Evolutionary conservation across 2,329 filamentous ascomycete genomes (phyloP), one percentile per base, ranked within the genome.

Genomic region (Raffaelea deltoideospora): DNA sequence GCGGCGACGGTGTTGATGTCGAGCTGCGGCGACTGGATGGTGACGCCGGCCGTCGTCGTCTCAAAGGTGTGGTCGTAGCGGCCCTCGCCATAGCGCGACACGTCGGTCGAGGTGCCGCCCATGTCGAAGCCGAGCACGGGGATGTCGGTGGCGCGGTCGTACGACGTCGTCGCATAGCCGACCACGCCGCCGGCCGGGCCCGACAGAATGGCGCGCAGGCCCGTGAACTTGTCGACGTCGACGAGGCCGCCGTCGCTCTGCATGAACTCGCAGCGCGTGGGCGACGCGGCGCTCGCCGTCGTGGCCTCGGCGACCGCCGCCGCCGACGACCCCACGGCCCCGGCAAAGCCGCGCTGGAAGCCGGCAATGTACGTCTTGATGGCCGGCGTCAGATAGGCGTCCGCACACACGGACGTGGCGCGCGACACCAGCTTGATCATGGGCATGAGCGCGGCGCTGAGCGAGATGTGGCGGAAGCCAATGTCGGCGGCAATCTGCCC

Each of bases 1-100:
- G 87, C 87, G 6, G 87, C 87, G 1, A 95, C 87, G 0, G 87
- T 95, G 55, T 94, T 94, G 59, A 94, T 94, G 50, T 94, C 86
- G 0, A 94, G 68, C 50, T 94, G 86, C 0, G 87, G 87, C 1
- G 82, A 87, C 49, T 94, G 86, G 21, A 94, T 90, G 1, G 86
- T 88, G 1, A 94, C 83, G n/a, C 87, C 87, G 0, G 87, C 87
- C 1, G 42, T 45, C 13, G 84, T 93, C 0, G 86, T 93, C 57
- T 93, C 87, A 47, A 94, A 94, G 1, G 93, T 85, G 49, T 95
- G 87, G 48, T 94, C 87, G 49, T 93, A 88, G 37, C 83, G 68
- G 14, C 87, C 87, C 37, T 79, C 75, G 6, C 81, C 83, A 48
- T 88, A 95, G 34, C 87, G 68, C 24, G 83, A 92, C 10, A 94